phyloP scores from a whole-genome alignment of 1,284 basidiomycete genomes.

The Ustilago bromivora region DNA sequence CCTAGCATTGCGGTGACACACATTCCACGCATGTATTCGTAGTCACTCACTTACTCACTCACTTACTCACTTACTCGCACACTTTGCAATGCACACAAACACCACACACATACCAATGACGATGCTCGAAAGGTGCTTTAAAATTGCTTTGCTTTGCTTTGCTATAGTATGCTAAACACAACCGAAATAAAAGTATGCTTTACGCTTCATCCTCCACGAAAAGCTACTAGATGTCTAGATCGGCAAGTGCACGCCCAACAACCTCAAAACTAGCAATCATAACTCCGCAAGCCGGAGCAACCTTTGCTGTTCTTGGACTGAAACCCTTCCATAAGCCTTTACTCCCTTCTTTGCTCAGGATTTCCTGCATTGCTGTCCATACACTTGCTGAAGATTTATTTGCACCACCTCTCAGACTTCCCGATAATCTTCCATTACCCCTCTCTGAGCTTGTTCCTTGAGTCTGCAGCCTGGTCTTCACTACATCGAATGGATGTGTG shows the following conservation, averaged over 20 bases:
- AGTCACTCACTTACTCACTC: constrained; percentile 4
- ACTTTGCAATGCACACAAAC: not conserved
- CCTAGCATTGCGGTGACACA: not conserved
- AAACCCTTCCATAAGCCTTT: constrained; percentile 86
- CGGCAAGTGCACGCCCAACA: constrained; percentile 64
- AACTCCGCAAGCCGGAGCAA: constrained; percentile 97
- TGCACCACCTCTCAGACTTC: not conserved
- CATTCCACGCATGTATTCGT: constrained; percentile 10
- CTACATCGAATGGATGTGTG: constrained; percentile 94
- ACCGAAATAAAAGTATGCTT: not conserved
- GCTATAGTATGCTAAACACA: not conserved
- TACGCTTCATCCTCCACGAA: not conserved
- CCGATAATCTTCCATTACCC: constrained; percentile 2
- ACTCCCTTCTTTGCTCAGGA: constrained; percentile 82
- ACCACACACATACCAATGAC: not conserved
- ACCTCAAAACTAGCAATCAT: constrained; percentile 97
- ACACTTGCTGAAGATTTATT: constrained; percentile 7
- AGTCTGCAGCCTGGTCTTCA: constrained; percentile 89
- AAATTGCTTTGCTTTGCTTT: not conserved
- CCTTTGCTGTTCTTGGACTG: constrained; percentile 89
- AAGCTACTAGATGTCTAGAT: constrained; percentile 27
- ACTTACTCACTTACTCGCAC: not conserved
- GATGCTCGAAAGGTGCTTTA: not conserved
- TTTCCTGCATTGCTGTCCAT: constrained; percentile 74
- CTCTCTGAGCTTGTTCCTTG: constrained; percentile 11